Evolutionary conservation across 2,329 filamentous ascomycete genomes (phyloP).

Genomic region (Fusarium cicatricum): DNA sequence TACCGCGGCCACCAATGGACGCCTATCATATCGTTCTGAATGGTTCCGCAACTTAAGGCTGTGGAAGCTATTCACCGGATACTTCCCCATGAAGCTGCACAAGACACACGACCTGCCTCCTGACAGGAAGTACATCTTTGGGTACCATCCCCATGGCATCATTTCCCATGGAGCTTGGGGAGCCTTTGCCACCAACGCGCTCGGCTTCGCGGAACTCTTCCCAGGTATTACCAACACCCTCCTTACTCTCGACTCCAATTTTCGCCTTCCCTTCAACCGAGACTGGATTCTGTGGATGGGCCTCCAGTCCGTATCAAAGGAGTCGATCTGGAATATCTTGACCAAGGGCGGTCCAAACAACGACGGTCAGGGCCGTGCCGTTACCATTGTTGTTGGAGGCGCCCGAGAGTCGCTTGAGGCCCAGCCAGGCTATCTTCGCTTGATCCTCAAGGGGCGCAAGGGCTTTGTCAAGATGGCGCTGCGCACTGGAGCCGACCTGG

Average conservation of each 20-base stretch:
- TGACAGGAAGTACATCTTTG: conserved; percentile 93
- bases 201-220: conserved; percentile 87
- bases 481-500: conserved; percentile 89
- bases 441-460: conserved; percentile 85
- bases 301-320: conserved; percentile 85
- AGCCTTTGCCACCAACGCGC: conserved; percentile 87
- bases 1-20: conserved; percentile 77
- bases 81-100: conserved; percentile 90
- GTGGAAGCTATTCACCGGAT: conserved; percentile 90
- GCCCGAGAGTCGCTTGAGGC: conserved; percentile 92
- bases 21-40: conserved; percentile 76
- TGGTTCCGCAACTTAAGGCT: conserved; percentile 76
- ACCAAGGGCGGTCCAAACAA: conserved; percentile 78
- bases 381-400: conserved; percentile 94
- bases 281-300: conserved; percentile 94
- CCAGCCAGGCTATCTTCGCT: conserved; percentile 75
- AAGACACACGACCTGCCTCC: conserved; percentile 81
- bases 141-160: conserved; percentile 97
- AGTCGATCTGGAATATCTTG: conserved; percentile 89
- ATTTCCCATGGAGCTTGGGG: conserved; percentile 96
- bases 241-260: conserved; percentile 94
- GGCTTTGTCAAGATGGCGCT: conserved; percentile 96
- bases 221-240: conserved; percentile 95
- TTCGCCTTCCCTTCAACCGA: conserved; percentile 90
- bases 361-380: conserved; percentile 91